Base-by-base conservation (phyloP, 352 stramenopile genomes). In the Vaucheria bursata region DNA sequence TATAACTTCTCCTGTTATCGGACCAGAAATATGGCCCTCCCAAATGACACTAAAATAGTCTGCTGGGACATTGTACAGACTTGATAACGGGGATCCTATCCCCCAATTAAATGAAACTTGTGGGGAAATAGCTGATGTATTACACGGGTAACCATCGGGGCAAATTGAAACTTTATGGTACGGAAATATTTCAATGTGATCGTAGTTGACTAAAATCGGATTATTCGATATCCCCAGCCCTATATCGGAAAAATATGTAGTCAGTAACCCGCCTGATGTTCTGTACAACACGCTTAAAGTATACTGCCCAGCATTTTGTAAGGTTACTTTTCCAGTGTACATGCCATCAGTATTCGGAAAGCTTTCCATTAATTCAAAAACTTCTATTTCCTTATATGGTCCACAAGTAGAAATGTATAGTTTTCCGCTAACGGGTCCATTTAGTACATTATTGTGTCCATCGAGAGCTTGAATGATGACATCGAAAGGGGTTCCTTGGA, bases 401-500 rank as follows among this genome's bases (percentile, higher is more conserved):
- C n/a, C n/a, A n/a, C n/a, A n/a, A n/a, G n/a, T 59, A 18, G 45
- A 39, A 1, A 31, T 29, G 33, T 81, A 68, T n/a, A n/a, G n/a
- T n/a, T n/a, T n/a, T n/a, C n/a, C n/a, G n/a, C n/a, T n/a, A n/a
- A 70, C 29, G 70, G 45, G 32, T 8, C 83, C 90, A 34, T 94
- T 89, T 4, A 98, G 85, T 36, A 86, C 83, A 82, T 98, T 98
- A 1, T 88, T 87, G 77, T 97, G 98, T 0, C 84, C 80, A 81
- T 98, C 94, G 36, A 93, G 89, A 8, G 90, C 85, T 75, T 97
- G 89, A 0, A 98, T 82, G 5, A 82, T 86, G 80, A 97, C 97
- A 35, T 73, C 78, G 53, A 91, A 89, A 29, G 75, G 53, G 0
- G 87, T 83, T 25, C 79, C 93, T 88, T 87, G 93, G 0, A 88